These are phyloP conservation scores for Cryphonectria radicalis DNA, from an alignment of 2,329 filamentous ascomycete genomes.

Conservation along the genomic window DNA sequence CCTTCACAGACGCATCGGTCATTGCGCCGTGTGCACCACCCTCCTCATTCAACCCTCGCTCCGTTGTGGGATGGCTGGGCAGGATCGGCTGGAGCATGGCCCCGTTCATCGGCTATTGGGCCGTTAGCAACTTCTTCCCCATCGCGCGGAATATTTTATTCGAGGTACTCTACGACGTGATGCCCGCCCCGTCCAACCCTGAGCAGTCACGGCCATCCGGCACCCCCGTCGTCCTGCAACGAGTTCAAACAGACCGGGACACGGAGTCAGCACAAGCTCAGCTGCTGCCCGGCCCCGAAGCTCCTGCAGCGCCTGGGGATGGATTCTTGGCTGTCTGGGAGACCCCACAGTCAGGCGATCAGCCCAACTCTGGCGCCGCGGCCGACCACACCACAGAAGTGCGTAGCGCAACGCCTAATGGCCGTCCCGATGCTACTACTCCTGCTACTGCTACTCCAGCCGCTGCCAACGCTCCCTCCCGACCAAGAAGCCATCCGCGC, in stretches of 20 bases:
- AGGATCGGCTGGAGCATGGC: constrained; percentile 46
- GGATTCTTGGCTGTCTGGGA: constrained; percentile 17
- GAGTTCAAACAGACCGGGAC: constrained; percentile 7
- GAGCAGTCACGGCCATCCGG: constrained; percentile 11
- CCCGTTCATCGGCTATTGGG: constrained; percentile 53
- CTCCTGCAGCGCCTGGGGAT: constrained; percentile 9
- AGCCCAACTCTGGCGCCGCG: neutral
- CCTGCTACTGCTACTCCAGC: neutral
- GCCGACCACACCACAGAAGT: constrained; percentile 8
- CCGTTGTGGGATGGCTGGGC: constrained; percentile 50
- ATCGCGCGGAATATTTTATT: constrained; percentile 31
- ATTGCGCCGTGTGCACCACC: constrained; percentile 51
- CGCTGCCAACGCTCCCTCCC: neutral
- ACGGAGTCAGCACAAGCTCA: constrained; percentile 8
- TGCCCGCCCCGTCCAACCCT: constrained; percentile 23
- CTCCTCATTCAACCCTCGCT: constrained; percentile 42
- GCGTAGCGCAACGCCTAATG: constrained; percentile 16
- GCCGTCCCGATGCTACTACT: constrained; percentile 1
- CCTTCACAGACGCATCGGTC: constrained; percentile 57
- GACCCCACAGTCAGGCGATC: constrained; percentile 11
- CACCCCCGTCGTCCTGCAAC: constrained; percentile 6
- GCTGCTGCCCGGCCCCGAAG: constrained; percentile 2
- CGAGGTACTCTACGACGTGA: constrained; percentile 16
- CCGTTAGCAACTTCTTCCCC: constrained; percentile 31
- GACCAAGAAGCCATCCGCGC: constrained; percentile 22